phyloP scores from a whole-genome alignment of 495 filamentous ascomycete genomes.

The Trichoderma reesei region DNA sequence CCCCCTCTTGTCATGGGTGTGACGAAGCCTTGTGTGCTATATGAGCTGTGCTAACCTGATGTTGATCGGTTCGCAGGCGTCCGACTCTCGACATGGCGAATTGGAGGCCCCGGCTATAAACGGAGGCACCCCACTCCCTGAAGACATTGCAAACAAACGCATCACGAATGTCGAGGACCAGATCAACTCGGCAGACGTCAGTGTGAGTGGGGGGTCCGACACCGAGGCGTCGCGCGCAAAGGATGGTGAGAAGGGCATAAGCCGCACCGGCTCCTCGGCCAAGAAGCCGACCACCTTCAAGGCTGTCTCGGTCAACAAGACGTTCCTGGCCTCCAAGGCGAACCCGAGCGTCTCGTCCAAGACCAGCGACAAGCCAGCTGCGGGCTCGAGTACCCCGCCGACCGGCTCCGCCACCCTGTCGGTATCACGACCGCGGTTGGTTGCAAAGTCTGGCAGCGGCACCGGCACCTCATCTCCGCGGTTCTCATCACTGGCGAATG shows the following conservation, averaged over 20 bases:
- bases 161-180: slow-evolving; percentile 39
- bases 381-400: slow-evolving; percentile 24
- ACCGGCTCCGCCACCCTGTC: slow-evolving; percentile 30
- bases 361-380: slow-evolving; percentile 36
- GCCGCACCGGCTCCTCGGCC: slow-evolving; percentile 54
- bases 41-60: background rate
- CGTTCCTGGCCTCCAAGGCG: slow-evolving; percentile 56
- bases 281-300: slow-evolving; percentile 90
- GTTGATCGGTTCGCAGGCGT: background rate
- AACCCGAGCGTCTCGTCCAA: slow-evolving; percentile 36
- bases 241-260: slow-evolving; percentile 48
- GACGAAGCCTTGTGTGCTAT: background rate
- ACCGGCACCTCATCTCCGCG: slow-evolving; percentile 36
- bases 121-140: slow-evolving; percentile 28
- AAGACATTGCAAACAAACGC: slow-evolving; percentile 38
- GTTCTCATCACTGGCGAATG: slow-evolving; percentile 43
- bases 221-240: slow-evolving; percentile 47
- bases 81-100: slow-evolving; percentile 35
- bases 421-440: slow-evolving; percentile 38
- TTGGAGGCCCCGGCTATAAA: slow-evolving; percentile 31
- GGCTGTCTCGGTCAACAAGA: slow-evolving; percentile 88
- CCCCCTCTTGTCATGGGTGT: background rate
- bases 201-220: slow-evolving; percentile 58
- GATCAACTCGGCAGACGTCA: slow-evolving; percentile 44
- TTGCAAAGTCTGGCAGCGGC: slow-evolving; percentile 44